These are phyloP conservation scores for Hyaloscypha finlandica DNA, from an alignment of 495 filamentous ascomycete genomes.

Conservation along the genomic window DNA sequence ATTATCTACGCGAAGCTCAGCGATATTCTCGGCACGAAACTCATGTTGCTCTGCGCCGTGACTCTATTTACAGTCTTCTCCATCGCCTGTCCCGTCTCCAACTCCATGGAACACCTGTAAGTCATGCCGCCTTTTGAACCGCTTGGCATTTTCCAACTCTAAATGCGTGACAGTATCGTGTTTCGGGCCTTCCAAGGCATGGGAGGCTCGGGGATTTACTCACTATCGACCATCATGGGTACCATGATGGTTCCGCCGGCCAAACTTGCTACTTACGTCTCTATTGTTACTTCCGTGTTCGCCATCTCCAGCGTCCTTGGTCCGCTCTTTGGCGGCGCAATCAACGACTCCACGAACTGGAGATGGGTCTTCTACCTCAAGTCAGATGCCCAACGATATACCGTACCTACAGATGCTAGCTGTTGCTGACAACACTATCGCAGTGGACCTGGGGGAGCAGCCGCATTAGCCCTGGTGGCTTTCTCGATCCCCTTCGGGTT, in stretches of 20 bases:
- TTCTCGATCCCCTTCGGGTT: conserved; percentile 2
- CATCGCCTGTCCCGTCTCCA: conserved; percentile 47
- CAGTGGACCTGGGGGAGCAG: conserved; percentile 36
- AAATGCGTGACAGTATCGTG: conserved; percentile 30
- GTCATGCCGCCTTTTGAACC: background rate
- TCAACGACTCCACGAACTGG: conserved; percentile 41
- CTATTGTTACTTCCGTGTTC: conserved; percentile 33
- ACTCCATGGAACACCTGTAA: conserved; percentile 43
- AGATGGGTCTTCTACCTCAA: conserved; percentile 45
- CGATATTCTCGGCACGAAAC: conserved; percentile 52
- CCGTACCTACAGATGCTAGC: background rate
- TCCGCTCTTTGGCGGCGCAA: conserved; percentile 48
- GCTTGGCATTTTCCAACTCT: conserved; percentile 6
- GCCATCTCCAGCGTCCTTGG: conserved; percentile 42
- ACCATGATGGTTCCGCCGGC: conserved; percentile 46
- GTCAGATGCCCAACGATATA: conserved; percentile 25
- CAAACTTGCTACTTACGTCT: conserved; percentile 38
- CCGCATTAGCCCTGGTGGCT: conserved; percentile 31
- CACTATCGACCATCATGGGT: conserved; percentile 51
- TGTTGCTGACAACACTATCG: conserved; percentile 8
- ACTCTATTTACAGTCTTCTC: conserved; percentile 56
- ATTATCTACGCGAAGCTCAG: conserved; percentile 52
- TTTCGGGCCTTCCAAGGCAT: conserved; percentile 45
- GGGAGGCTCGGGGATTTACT: conserved; percentile 44
- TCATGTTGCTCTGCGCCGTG: conserved; percentile 45